Evolutionary conservation across 441 rosid genomes (phyloP).

Genomic region (Croton laevigatus): DNA sequence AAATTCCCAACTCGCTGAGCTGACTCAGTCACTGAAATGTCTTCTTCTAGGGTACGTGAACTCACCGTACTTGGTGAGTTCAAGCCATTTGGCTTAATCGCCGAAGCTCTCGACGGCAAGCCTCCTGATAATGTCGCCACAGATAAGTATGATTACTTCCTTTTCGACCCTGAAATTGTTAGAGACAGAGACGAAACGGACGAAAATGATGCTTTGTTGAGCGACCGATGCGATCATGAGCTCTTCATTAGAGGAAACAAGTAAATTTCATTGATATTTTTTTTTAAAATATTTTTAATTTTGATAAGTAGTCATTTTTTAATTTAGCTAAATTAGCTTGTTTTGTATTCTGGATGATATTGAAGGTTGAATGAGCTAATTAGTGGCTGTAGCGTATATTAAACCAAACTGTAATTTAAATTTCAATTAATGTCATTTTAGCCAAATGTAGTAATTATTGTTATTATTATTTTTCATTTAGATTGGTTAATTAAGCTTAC

Average conservation of each 20-base stretch:
- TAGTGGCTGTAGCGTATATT: neutral
- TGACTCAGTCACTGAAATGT: conserved; percentile 31
- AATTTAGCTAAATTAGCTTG: neutral
- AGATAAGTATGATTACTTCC: conserved; percentile 73
- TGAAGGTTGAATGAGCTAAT: neutral
- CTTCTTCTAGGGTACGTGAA: conserved; percentile 62
- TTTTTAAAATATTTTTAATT: neutral
- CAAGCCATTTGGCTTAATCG: conserved; percentile 87
- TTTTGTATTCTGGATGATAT: neutral
- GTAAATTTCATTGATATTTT: conserved; percentile 28
- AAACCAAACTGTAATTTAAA: neutral
- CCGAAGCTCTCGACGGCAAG: conserved; percentile 82
- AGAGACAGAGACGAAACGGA: conserved; percentile 44
- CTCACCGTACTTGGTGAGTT: conserved; percentile 87
- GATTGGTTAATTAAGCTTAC: neutral
- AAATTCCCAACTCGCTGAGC: neutral
- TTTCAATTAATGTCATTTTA: neutral
- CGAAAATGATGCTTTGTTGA: conserved; percentile 34
- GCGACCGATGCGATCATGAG: conserved; percentile 68
- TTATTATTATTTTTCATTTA: neutral
- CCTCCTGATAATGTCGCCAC: conserved; percentile 31
- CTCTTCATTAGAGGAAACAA: conserved; percentile 80
- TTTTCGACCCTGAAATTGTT: conserved; percentile 65
- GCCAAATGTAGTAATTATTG: neutral
- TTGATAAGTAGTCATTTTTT: no score